Evolutionary conservation across 73 alveolate genomes (phyloP).

Genomic region (Loxodes magnus): DNA sequence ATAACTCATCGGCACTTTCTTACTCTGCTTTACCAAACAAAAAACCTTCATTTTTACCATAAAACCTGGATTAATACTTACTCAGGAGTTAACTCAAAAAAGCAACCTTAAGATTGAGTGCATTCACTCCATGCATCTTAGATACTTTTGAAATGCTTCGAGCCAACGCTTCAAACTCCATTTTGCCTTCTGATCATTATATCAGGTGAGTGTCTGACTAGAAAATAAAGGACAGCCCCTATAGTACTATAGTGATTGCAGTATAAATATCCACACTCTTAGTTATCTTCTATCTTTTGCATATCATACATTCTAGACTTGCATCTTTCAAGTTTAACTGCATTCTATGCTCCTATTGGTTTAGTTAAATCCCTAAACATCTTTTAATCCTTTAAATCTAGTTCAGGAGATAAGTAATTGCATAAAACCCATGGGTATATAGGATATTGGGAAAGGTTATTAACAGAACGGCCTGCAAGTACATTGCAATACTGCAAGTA

Average conservation of each 20-base stretch:
- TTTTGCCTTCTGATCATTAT: constrained; percentile 73
- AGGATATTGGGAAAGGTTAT: constrained; percentile 89
- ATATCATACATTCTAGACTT: constrained; percentile 19
- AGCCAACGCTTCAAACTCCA: constrained; percentile 68
- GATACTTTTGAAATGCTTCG: constrained; percentile 63
- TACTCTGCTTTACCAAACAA: too few relatives aligned
- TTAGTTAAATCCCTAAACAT: constrained; percentile 71
- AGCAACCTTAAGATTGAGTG: constrained; percentile 48
- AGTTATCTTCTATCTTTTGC: too few relatives aligned
- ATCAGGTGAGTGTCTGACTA: too few relatives aligned
- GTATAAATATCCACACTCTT: constrained; percentile 26
- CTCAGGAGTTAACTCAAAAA: constrained; percentile 89
- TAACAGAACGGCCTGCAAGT: constrained; percentile 73
- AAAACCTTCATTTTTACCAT: constrained; percentile 49
- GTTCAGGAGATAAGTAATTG: constrained; percentile 36
- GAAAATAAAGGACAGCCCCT: constrained; percentile 48
- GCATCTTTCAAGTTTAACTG: constrained; percentile 21
- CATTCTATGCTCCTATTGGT: constrained; percentile 57
- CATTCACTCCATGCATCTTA: constrained; percentile 52
- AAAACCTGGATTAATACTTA: constrained; percentile 64
- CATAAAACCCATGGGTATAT: constrained; percentile 89
- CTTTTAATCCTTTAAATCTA: constrained; percentile 19
- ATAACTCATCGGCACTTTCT: constrained; percentile 43
- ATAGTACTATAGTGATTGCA: constrained; percentile 68
- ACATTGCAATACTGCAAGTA: constrained; percentile 65